phyloP scores from a whole-genome alignment of 306 rosid species.

The Sophora flavescens region DNA sequence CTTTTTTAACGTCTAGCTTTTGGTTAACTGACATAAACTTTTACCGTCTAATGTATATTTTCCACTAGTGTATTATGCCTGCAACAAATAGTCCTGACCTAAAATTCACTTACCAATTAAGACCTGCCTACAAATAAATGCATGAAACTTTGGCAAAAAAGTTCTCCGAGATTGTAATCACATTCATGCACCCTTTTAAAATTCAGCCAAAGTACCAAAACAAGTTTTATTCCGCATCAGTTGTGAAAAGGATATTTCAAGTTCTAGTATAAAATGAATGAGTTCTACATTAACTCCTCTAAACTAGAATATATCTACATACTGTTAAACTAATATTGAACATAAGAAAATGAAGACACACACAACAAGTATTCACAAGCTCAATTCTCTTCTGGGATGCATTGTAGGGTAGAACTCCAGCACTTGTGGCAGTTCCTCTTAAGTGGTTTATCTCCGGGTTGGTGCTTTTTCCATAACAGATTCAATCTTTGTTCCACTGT shows the following conservation, averaged over 20 bases:
- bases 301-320: not conserved
- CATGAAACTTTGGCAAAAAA: too few relatives aligned
- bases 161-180: too few relatives aligned
- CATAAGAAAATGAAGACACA: not conserved
- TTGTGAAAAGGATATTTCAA: too few relatives aligned
- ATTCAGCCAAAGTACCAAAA: too few relatives aligned
- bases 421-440: slow-evolving; percentile 37
- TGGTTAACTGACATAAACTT: too few relatives aligned
- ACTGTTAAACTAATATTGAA: not conserved
- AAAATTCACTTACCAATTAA: too few relatives aligned
- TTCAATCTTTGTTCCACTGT: slow-evolving; percentile 54
- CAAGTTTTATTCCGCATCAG: too few relatives aligned
- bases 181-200: not conserved
- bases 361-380: not conserved
- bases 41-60: too few relatives aligned
- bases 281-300: not conserved
- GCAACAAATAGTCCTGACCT: too few relatives aligned
- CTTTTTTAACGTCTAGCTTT: too few relatives aligned
- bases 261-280: not conserved
- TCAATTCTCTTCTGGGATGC: slow-evolving; percentile 63
- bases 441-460: slow-evolving; percentile 33
- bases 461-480: slow-evolving; percentile 50
- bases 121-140: too few relatives aligned
- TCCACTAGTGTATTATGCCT: too few relatives aligned
- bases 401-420: slow-evolving; percentile 65